A percentile compares a stretch with the other conserved stretches of the same genome.
Conservation (phyloP, 768 basidiomycete species). For the Tubosaeta sp. region DNA sequence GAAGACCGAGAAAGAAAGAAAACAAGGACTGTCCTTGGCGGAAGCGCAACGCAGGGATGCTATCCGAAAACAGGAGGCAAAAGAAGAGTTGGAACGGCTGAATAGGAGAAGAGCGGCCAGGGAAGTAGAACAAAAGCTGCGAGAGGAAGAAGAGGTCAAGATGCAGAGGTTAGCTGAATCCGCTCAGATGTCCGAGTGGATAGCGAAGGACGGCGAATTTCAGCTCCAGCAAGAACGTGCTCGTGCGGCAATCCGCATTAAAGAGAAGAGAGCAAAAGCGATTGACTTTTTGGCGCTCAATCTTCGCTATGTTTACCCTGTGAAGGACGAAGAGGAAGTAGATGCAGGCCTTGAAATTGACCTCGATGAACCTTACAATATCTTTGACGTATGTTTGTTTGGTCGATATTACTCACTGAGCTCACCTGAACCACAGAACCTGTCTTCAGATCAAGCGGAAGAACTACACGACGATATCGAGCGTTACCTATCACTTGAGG, state of each 20-base stretch:
- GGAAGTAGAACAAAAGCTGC: constrained; percentile 79
- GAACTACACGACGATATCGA: constrained; percentile 95
- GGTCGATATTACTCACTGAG: background rate
- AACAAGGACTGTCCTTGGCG: constrained; percentile 71
- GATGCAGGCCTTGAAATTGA: constrained; percentile 95
- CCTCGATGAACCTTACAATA: constrained; percentile 96
- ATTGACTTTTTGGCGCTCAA: constrained; percentile 97
- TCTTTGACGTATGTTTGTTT: constrained; percentile 72
- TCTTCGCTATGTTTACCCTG: constrained; percentile 82
- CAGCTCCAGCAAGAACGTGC: constrained; percentile 91
- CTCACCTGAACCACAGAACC: constrained; percentile 50
- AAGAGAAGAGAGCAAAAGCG: constrained; percentile 97
- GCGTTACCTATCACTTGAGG: constrained; percentile 84
- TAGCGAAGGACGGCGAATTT: constrained; percentile 95
- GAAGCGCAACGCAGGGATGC: constrained; percentile 82
- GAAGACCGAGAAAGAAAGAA: constrained; percentile 94
- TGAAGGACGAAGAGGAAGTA: constrained; percentile 71
- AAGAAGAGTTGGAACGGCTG: constrained; percentile 90
- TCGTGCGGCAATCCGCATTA: constrained; percentile 89
- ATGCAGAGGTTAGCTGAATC: constrained; percentile 91
- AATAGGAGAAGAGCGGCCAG: constrained; percentile 89
- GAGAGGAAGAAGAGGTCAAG: constrained; percentile 90
- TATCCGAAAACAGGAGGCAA: constrained; percentile 80
- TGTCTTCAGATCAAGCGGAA: constrained; percentile 82
- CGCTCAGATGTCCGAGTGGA: constrained; percentile 97